Evolutionary conservation across 257 asterid species (phyloP), one percentile per base, ranked within the genome.

Genomic region (Linderniella brevidens): DNA sequence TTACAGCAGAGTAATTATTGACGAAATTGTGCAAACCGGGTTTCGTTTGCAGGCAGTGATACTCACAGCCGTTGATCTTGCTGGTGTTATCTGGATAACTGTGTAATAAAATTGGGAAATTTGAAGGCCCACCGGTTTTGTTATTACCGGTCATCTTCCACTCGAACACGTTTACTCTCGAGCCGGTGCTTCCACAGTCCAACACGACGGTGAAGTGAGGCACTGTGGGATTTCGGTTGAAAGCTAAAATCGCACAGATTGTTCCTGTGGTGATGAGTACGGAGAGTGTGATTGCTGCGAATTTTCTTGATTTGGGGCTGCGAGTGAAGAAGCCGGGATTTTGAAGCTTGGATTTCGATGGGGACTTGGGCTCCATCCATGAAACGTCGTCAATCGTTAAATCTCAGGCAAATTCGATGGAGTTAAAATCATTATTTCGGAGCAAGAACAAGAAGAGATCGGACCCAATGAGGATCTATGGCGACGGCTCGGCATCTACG

Each of bases 121-220:
- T 41, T 19, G 62, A 70, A 52, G 57, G n/a, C n/a, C n/a, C n/a
- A n/a, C n/a, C n/a, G n/a, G n/a, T 6, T 16, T 25, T 49, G 46
- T 42, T 55, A 36, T 68, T 62, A 19, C 53, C 56, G 46, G 58
- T 64, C 8, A 55, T 43, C 59, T 25, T 59, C 93, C 93, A 85
- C 56, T 76, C 78, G 39, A 63, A 80, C 8, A 80, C 76, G 64
- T 69, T 85, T 29, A 80, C 93, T 68, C 93, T 71, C 38, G 85
- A 67, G 37, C 95, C 93, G 4, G 93, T 75, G 37, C 95, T 85
- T 47, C 95, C 95, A 78, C 95, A 85, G 48, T 85, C 95, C 49
- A 85, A 61, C 1, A 85, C 85, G 48, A 85, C 93, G 44, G 85
- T 75, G 42, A 67, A 85, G 52, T 67, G 68, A 45, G 73, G 50